These are phyloP conservation scores for Trichosanthes truncata DNA, from an alignment of 306 rosid genomes.

Conservation along the genomic window DNA sequence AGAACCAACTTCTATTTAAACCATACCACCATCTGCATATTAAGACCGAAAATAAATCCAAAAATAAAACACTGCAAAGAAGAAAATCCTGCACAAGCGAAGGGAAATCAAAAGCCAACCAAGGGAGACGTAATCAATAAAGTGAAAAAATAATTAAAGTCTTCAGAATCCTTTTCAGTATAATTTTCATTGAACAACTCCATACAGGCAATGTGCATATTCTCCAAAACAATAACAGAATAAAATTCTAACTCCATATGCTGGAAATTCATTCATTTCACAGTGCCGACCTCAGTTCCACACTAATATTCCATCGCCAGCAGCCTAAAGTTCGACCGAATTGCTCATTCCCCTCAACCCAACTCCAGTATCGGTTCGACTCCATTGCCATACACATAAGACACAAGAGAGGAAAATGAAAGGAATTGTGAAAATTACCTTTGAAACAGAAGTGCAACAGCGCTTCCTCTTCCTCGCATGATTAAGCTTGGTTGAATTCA, in stretches of 20 bases:
- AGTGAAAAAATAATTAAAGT: not conserved
- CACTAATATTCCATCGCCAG: not conserved
- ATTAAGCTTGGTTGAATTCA: not conserved
- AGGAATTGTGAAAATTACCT: not conserved
- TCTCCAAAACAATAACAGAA: not conserved
- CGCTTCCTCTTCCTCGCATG: not conserved
- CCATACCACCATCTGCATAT: not conserved
- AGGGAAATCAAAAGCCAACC: not conserved
- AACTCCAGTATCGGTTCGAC: not conserved
- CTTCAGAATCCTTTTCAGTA: not conserved
- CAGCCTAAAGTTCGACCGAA: not conserved
- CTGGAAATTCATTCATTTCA: not conserved
- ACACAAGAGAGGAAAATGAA: not conserved
- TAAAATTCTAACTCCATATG: not conserved
- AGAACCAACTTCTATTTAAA: not conserved
- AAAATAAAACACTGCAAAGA: not conserved
- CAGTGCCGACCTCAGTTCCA: not conserved
- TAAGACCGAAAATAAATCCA: not conserved
- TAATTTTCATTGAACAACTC: not conserved
- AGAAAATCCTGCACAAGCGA: not conserved
- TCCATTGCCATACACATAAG: not conserved
- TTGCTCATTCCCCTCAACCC: not conserved
- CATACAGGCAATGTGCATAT: not conserved
- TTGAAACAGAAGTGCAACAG: not conserved
- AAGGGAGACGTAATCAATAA: not conserved